A percentile compares a stretch with the other conserved stretches of the same genome.
Conservation (phyloP, 176 grass and related monocot species). For the Bothriochloa decipiens region DNA sequence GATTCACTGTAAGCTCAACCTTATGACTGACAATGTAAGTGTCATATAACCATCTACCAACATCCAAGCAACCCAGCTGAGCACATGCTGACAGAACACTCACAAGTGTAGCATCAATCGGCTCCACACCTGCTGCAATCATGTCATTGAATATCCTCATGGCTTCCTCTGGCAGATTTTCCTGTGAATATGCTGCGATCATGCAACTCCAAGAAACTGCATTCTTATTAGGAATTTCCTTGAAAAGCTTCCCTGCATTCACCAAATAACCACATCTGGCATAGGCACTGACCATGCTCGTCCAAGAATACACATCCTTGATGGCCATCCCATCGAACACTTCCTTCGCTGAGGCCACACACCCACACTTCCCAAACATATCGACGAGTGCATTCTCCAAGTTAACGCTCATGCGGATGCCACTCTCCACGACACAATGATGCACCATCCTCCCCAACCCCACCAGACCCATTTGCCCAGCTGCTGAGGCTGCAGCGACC, state of each 20-base stretch:
- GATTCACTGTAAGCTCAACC: conserved; percentile 47
- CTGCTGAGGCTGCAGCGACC: conserved; percentile 40
- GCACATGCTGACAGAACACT: conserved; percentile 61
- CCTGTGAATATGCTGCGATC: conserved; percentile 57
- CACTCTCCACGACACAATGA: conserved; percentile 31
- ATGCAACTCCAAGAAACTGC: conserved; percentile 68
- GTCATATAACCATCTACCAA: conserved; percentile 58
- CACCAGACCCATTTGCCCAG: conserved; percentile 54
- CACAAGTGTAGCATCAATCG: conserved; percentile 66
- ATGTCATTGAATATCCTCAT: conserved; percentile 52
- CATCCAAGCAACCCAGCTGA: conserved; percentile 57
- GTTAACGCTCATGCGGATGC: conserved; percentile 13
- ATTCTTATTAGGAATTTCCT: conserved; percentile 63
- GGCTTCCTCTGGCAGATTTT: conserved; percentile 53
- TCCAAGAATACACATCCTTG: conserved; percentile 78
- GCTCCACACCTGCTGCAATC: conserved; percentile 50
- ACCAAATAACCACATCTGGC: conserved; percentile 58
- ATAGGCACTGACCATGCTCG: conserved; percentile 60
- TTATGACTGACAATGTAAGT: conserved; percentile 50
- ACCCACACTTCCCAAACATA: conserved; percentile 67
- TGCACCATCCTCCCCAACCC: conserved; percentile 48
- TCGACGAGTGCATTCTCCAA: conserved; percentile 56
- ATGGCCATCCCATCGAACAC: conserved; percentile 52
- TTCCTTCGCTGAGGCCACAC: conserved; percentile 48
- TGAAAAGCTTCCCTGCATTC: conserved; percentile 42